Evolutionary conservation across 768 basidiomycete genomes (phyloP), one percentile per base, ranked within the genome.

Genomic region (Tricholoma saponaceum): DNA sequence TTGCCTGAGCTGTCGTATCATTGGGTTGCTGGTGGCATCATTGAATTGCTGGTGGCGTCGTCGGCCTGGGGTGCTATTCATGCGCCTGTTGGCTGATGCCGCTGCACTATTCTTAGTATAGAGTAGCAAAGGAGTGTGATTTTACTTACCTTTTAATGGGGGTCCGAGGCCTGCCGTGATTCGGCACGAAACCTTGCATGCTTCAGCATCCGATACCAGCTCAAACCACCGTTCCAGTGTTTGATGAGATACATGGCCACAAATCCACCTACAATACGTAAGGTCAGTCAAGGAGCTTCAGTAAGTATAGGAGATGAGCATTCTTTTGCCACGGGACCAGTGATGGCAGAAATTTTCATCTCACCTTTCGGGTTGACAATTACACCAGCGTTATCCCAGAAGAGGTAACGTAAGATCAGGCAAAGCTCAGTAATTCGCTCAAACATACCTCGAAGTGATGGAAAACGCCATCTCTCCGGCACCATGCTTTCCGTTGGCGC

Each of bases 341-440:
- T 92, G 71, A 97, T 96, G 59, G 92, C 92, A 54, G 92, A 95
- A 51, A 95, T 96, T 83, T 99, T 99, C 97, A 99, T 99, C 81
- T 99, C 97, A 68, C 96, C 96, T 84, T 98, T 98, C 70, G 92
- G 89, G 81, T 97, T 98, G 67, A 98, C 94, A 61, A 96, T 96
- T 56, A 96, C 95, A 74, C 94, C 94, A 44, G 94, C 95, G 70
- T 95, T 95, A 76, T 96, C 94, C 89, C 88, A 28, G 26, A 25
- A 47, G 23, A n/a, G 28, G 13, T 39, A 28, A 54, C 44, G 55
- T 54, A 9, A 54, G 39, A 22, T 8, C 16, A 7, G 14, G 43
- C 2, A 28, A 51, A 14, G 10, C 23, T 6, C 32, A 49, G 41
- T 22, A 33, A 37, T 13, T 12, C 10, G 49, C 33, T 33, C 20